Evolutionary conservation across 176 grass and related monocot species (phyloP).

Genomic region (Oryza longistaminata): DNA sequence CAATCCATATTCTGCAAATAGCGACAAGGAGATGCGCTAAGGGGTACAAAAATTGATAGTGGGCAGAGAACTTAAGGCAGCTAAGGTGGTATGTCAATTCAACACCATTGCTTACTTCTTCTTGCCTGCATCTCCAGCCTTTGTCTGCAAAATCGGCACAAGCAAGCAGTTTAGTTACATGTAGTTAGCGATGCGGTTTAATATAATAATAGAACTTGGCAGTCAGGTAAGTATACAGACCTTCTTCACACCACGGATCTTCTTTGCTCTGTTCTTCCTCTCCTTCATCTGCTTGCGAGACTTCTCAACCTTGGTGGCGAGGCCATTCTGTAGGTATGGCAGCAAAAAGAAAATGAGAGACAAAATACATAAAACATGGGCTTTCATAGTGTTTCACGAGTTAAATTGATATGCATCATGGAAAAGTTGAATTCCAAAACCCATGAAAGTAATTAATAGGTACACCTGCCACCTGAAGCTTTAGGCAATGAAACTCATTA

Average conservation of each 20-base stretch:
- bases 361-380: not conserved
- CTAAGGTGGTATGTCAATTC: not conserved
- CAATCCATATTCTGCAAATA: not conserved
- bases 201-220: too few species aligned
- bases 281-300: constrained; percentile 98
- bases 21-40: not conserved
- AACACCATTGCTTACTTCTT: constrained; percentile 58
- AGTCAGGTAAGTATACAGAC: constrained; percentile 4
- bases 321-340: constrained; percentile 56
- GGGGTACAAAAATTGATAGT: constrained; percentile 33
- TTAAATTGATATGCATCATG: not conserved
- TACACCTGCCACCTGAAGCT: not conserved
- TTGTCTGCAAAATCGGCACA: constrained; percentile 54
- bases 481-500: not conserved
- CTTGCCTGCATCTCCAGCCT: constrained; percentile 84
- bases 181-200: too few species aligned
- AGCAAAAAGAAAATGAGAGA: not conserved
- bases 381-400: not conserved
- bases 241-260: constrained; percentile 96
- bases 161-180: not conserved
- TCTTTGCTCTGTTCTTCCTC: constrained; percentile 94
- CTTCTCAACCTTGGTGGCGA: constrained; percentile 97
- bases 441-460: not conserved
- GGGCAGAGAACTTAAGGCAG: not conserved
- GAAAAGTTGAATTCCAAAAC: not conserved